Evolutionary conservation across 169 alveolate species (phyloP).

Genomic region (Plasmodium vivax): DNA sequence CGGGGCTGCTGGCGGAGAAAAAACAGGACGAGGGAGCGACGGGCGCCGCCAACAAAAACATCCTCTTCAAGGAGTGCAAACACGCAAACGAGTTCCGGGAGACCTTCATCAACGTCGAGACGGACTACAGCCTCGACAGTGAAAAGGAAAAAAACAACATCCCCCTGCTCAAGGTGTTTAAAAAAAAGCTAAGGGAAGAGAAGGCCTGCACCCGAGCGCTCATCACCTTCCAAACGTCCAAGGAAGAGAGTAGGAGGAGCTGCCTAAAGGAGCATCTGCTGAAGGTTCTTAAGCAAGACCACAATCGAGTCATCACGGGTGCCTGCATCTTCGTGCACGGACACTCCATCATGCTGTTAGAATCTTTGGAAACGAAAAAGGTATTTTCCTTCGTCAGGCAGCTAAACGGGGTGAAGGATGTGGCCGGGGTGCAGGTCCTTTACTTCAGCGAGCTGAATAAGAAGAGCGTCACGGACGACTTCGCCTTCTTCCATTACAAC

Average conservation of each 20-base stretch:
- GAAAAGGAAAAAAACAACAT: constrained; percentile 65
- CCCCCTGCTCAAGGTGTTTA: constrained; percentile 30
- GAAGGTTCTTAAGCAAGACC: background rate
- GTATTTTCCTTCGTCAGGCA: constrained; percentile 2
- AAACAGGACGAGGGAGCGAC: constrained; percentile 16
- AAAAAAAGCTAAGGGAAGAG: constrained; percentile 59
- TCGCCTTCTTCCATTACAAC: constrained; percentile 27
- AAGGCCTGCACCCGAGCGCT: constrained; percentile 27
- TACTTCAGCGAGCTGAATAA: constrained; percentile 57
- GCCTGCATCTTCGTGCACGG: constrained; percentile 18
- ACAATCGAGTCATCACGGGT: constrained; percentile 13
- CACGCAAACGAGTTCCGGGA: constrained; percentile 28
- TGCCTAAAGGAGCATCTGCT: background rate
- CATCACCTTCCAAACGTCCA: constrained; percentile 29
- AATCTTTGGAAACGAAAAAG: constrained; percentile 10
- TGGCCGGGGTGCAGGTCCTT: background rate
- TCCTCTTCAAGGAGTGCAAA: constrained; percentile 38
- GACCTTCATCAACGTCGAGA: constrained; percentile 22
- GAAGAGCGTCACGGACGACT: constrained; percentile 16
- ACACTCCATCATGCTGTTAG: constrained; percentile 31
- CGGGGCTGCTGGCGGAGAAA: constrained; percentile 9
- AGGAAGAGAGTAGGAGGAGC: constrained; percentile 5
- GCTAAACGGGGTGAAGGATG: background rate
- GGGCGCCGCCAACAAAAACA: constrained; percentile 13
- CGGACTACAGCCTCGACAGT: constrained; percentile 61